Evolutionary conservation across 306 rosid genomes (phyloP).

Genomic region (Hylodesmum podocarpum): DNA sequence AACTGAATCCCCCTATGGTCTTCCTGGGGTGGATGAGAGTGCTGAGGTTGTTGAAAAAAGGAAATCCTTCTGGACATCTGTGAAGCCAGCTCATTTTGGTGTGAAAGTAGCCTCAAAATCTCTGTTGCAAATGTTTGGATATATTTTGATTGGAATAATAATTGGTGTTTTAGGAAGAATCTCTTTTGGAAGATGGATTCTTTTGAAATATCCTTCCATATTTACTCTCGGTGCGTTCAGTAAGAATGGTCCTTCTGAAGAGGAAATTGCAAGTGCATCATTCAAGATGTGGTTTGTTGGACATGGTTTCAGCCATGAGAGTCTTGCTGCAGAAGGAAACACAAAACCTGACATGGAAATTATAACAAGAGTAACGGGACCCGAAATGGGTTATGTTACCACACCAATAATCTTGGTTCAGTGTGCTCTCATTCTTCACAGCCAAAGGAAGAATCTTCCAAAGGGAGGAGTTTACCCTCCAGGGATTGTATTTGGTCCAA

Average conservation of each 20-base stretch:
- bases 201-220: constrained; percentile 69
- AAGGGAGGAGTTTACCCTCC: constrained; percentile 74
- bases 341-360: constrained; percentile 71
- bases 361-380: constrained; percentile 77
- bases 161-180: constrained; percentile 60
- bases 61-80: constrained; percentile 64
- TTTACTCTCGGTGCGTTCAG: constrained; percentile 76
- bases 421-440: constrained; percentile 70
- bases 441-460: constrained; percentile 64
- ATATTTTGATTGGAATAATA: constrained; percentile 45
- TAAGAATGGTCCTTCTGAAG: constrained; percentile 78
- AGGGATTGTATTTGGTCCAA: constrained; percentile 80
- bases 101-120: constrained; percentile 71
- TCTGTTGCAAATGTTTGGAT: constrained; percentile 45
- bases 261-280: constrained; percentile 68
- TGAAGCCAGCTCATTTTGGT: constrained; percentile 80
- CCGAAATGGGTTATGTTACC: constrained; percentile 83
- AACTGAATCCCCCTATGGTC: constrained; percentile 66
- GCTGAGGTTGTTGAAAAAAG: constrained; percentile 49
- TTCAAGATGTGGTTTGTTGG: constrained; percentile 95
- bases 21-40: constrained; percentile 65
- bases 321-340: constrained; percentile 41
- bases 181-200: constrained; percentile 75
- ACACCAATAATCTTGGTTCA: constrained; percentile 81
- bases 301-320: constrained; percentile 54